Evolutionary conservation across 1,139 yeast genomes (phyloP), one percentile per base, ranked within the genome.

Genomic region (Scheffersomyces stambukii): DNA sequence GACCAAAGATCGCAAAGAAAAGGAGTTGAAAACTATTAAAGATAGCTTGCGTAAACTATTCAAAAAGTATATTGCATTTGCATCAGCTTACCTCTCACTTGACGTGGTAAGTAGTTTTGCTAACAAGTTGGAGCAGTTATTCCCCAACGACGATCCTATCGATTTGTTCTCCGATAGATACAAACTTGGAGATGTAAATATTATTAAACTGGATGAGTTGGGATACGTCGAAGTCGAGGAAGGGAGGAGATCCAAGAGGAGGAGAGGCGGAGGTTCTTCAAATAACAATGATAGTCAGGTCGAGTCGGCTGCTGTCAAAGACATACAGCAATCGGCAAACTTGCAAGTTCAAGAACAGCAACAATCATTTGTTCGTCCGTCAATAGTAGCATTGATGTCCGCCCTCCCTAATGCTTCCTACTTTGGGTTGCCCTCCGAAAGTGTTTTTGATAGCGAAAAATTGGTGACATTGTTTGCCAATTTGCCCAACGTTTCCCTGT

Each of bases 31-130:
- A 5, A 35, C 38, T 6, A 50, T 52, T 27, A 53, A 59, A 31
- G 30, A 26, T n/a, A 48, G 44, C 29, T 47, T 64, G 35, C 56
- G 42, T 35, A 39, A 22, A 28, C 44, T 41, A 27, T 52, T 38
- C 25, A 46, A 43, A 26, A 43, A 34, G 23, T 52, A 60, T 36
- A 54, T 60, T 24, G 45, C 54, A 10, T 60, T 53, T 45, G 57
- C 64, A 2, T 48, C 57, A 10, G 52, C 54, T 28, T 80, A 72
- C 48, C 80, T 91, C 27, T 89, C 83, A 40, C 55, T 85, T 20
- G 71, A 75, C 26, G 81, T 85, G 9, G 77, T 86, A 4, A 62
- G 70, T 30, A 70, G 75, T 36, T 66, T 89, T 25, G 89, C 83
- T 37, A 66, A 65, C 30, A 70, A 94, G 34, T 88, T 73, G 50